phyloP scores from a whole-genome alignment of 1,139 yeast genomes.

The Blastobotrys capitulatus region DNA sequence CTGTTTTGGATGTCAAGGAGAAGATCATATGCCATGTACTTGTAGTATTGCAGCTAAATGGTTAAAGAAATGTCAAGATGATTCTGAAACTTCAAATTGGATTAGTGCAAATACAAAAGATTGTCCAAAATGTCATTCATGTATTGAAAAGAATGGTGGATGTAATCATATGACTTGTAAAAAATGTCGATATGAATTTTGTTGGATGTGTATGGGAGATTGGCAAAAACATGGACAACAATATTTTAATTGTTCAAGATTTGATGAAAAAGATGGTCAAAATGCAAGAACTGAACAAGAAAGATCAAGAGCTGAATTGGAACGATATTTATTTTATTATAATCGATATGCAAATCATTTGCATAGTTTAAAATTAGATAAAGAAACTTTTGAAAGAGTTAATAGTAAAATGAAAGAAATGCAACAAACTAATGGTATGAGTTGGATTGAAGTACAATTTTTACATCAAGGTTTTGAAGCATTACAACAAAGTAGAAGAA shows the following conservation, averaged over 20 bases:
- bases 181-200: constrained; percentile 72
- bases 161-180: constrained; percentile 94
- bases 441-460: constrained; percentile 91
- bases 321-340: constrained; percentile 72
- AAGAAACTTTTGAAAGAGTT: constrained; percentile 54
- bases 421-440: constrained; percentile 58
- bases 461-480: constrained; percentile 65
- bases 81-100: constrained; percentile 88
- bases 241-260: constrained; percentile 65
- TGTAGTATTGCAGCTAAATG: constrained; percentile 66
- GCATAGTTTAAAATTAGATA: constrained; percentile 70
- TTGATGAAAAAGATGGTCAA: constrained; percentile 40
- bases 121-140: constrained; percentile 63
- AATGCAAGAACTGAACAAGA: constrained; percentile 33
- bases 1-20: constrained; percentile 67
- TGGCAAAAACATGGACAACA: constrained; percentile 72
- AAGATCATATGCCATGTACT: constrained; percentile 76
- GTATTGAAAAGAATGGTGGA: constrained; percentile 81
- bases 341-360: constrained; percentile 74
- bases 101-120: constrained; percentile 79
- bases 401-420: constrained; percentile 60
- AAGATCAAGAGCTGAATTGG: constrained; percentile 40
- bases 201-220: constrained; percentile 84
- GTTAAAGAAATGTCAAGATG: constrained; percentile 79
- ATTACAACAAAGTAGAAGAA: constrained; percentile 63